Conservation (phyloP, 192 early-diverging fungal genomes). For the Lobosporangium transversale region DNA sequence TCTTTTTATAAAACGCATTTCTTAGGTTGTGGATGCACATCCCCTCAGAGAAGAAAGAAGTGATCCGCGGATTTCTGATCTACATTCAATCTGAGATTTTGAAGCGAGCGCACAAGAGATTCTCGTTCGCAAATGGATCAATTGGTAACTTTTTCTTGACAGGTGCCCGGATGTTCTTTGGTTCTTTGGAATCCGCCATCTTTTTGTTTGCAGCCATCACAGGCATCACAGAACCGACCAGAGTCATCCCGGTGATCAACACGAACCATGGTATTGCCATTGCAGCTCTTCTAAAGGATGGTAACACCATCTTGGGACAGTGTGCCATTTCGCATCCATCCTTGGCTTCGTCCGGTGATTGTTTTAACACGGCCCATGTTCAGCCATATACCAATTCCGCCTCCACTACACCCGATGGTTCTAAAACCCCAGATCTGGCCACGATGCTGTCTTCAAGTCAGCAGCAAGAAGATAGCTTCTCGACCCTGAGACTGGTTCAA, state of each 20-base stretch:
- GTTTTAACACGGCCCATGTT: slow-evolving; percentile 20
- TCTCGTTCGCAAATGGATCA: slow-evolving; percentile 77
- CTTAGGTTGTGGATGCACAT: slow-evolving; percentile 62
- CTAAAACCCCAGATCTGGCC: slow-evolving; percentile 27
- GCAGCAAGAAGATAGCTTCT: slow-evolving; percentile 44
- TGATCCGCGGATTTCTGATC: slow-evolving; percentile 78
- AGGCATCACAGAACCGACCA: slow-evolving; percentile 68
- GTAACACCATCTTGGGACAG: slow-evolving; percentile 71
- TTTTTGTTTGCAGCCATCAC: slow-evolving; percentile 79
- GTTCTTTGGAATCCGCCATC: slow-evolving; percentile 74
- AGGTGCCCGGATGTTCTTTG: slow-evolving; percentile 79
- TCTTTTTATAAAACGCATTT: not conserved
- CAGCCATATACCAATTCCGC: slow-evolving; percentile 12
- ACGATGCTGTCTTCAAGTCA: slow-evolving; percentile 27
- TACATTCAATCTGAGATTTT: slow-evolving; percentile 75
- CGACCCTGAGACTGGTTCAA: slow-evolving; percentile 33
- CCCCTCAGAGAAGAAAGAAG: slow-evolving; percentile 66
- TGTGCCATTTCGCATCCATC: slow-evolving; percentile 83
- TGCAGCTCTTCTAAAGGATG: slow-evolving; percentile 73
- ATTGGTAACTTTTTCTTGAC: slow-evolving; percentile 87
- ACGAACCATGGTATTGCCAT: slow-evolving; percentile 73
- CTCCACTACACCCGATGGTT: slow-evolving; percentile 49
- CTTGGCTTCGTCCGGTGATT: slow-evolving; percentile 42
- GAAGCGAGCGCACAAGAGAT: slow-evolving; percentile 67
- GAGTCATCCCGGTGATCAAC: slow-evolving; percentile 75